phyloP scores from a whole-genome alignment of 2,329 filamentous ascomycete species.

The Helotiales sp. region DNA sequence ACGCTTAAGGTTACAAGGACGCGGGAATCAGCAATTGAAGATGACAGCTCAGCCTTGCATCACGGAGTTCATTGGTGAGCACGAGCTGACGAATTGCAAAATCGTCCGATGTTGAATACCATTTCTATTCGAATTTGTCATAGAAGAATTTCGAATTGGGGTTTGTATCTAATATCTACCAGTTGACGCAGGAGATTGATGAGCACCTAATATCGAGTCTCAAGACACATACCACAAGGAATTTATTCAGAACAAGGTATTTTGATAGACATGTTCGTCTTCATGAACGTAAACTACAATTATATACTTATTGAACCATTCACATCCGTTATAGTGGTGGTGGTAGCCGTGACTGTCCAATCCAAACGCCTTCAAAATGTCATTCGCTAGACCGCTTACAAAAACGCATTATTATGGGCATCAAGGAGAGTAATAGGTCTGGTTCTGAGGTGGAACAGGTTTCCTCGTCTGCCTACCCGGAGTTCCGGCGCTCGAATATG shows the following conservation, averaged over 20 bases:
- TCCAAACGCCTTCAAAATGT: not conserved
- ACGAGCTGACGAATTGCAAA: not conserved
- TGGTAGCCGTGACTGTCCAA: not conserved
- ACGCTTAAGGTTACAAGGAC: too few species aligned
- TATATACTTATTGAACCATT: not conserved
- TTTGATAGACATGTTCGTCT: not conserved
- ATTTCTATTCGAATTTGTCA: not conserved
- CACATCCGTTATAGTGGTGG: not conserved
- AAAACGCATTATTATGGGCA: not conserved
- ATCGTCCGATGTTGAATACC: not conserved
- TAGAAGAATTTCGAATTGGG: too few species aligned
- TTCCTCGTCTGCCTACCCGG: constrained; percentile 12
- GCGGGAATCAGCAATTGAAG: too few species aligned
- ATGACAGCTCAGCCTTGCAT: not conserved
- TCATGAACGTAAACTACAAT: not conserved
- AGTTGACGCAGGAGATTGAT: too few species aligned
- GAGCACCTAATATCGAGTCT: too few species aligned
- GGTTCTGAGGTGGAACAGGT: constrained; percentile 14
- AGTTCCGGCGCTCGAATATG: constrained; percentile 21
- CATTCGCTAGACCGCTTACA: not conserved
- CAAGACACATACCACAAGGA: too few species aligned
- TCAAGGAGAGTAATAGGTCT: constrained; percentile 26
- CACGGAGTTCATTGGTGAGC: not conserved
- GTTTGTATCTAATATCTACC: too few species aligned
- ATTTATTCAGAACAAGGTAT: too few species aligned